Conservation (phyloP, 169 alveolate species). For the Sarcocystis neurona region DNA sequence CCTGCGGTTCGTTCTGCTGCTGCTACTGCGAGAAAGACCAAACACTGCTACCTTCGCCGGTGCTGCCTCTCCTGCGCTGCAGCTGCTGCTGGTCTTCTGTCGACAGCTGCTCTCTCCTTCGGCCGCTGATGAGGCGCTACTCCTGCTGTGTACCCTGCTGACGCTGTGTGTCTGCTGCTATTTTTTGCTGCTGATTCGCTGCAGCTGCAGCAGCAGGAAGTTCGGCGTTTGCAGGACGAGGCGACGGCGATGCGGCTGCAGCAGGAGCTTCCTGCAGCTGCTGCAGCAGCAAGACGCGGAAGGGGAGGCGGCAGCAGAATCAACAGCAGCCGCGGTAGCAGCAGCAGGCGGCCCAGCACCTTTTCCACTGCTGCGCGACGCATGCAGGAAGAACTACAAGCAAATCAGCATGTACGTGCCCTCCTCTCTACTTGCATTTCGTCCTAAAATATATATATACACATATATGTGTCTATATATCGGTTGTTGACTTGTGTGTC, state of each 20-base stretch:
- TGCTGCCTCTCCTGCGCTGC: neutral
- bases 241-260: neutral
- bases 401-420: neutral
- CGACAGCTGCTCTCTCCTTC: neutral
- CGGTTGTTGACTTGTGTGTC: neutral
- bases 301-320: neutral
- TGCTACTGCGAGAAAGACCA: no score
- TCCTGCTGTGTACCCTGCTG: neutral
- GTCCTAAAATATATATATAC: neutral
- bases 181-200: neutral
- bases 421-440: no score
- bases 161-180: neutral
- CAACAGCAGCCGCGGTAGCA: neutral
- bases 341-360: neutral
- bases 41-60: neutral
- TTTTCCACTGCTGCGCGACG: neutral
- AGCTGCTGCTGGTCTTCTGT: neutral
- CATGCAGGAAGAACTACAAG: constrained; percentile 6
- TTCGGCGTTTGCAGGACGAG: neutral
- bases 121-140: neutral
- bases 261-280: neutral
- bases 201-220: constrained; percentile 29
- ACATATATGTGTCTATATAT: neutral
- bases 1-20: neutral
- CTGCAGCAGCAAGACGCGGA: neutral